Base-by-base conservation (phyloP, 1,139 yeast genomes). In the Geotrichum siamense region DNA sequence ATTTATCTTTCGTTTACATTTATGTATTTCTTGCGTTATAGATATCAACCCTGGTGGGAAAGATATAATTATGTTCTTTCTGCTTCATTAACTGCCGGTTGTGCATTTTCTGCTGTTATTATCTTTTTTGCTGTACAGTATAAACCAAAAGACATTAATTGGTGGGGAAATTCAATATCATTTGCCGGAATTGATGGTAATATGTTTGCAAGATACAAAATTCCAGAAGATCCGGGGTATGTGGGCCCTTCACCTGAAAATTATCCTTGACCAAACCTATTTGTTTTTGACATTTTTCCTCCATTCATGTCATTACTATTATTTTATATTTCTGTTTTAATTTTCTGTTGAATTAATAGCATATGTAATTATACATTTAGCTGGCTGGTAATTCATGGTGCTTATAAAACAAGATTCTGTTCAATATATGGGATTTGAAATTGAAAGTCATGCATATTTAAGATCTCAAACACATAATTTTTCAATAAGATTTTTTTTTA, bases 121-220 rank as follows among this genome's bases (percentile, higher is more conserved):
- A 74, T 77, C 33, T 70, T 78, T 61, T 75, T 78, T 54, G 70
- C 78, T 1, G 76, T 77, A 5, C 77, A 74, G 52, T 73, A 70
- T 48, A 51, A 53, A 34, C 68, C 68, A 8, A 63, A 67, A 21
- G 55, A 58, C 10, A 43, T 38, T 43, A 53, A 52, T 48, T 78
- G 83, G 82, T 77, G 82, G 82, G 82, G 82, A 1, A 78, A 77
- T 56, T 60, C 53, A 22, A 75, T 76, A 16, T 46, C 64, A 2
- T 62, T 55, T 43, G 55, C 48, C 1, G 79, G 78, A 27, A 52
- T 65, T 15, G 80, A 76, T 52, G 78, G 30, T 68, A 15, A n/a
- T 15, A 27, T 26, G 29, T 3, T 8, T n/a, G 32, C 34, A 13
- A 16, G 36, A 6, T 21, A 38, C 21, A 10, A 28, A 5, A 28